Conservation (phyloP, 2,329 filamentous ascomycete species). For the Annulohypoxylon truncatum region DNA sequence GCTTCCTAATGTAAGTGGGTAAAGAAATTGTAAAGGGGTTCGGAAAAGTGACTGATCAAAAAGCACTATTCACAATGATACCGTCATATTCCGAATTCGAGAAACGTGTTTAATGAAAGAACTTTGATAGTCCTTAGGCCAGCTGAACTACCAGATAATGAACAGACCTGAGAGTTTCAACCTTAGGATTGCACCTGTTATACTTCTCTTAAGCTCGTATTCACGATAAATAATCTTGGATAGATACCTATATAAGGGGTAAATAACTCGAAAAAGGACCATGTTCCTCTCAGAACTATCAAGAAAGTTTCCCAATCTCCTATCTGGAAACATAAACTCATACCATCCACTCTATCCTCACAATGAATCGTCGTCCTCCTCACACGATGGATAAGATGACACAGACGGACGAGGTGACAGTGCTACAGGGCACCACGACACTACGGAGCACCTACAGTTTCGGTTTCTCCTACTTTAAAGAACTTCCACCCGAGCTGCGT, state of each 20-base stretch:
- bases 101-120: neutral
- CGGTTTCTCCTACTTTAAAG: neutral
- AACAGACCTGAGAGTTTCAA: neutral
- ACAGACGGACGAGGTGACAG: too few relatives aligned
- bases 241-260: neutral
- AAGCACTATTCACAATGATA: neutral
- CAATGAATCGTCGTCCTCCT: neutral
- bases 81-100: neutral
- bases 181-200: neutral
- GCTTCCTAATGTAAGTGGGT: neutral
- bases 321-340: too few relatives aligned
- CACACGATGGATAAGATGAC: neutral
- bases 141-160: neutral
- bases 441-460: too few relatives aligned
- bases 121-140: neutral
- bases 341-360: neutral
- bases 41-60: neutral
- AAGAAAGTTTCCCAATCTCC: too few relatives aligned
- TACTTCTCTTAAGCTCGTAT: neutral
- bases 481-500: constrained; percentile 15
- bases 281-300: too few relatives aligned
- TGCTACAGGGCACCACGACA: too few relatives aligned
- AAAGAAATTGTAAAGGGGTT: neutral
- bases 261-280: too few relatives aligned
- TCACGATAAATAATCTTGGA: too few relatives aligned